Percentiles rank a stretch among this genome's conserved stretches.
These are phyloP conservation scores for Coemansia biformis DNA, from an alignment of 192 early-diverging fungal genomes.

Conservation along the genomic window DNA sequence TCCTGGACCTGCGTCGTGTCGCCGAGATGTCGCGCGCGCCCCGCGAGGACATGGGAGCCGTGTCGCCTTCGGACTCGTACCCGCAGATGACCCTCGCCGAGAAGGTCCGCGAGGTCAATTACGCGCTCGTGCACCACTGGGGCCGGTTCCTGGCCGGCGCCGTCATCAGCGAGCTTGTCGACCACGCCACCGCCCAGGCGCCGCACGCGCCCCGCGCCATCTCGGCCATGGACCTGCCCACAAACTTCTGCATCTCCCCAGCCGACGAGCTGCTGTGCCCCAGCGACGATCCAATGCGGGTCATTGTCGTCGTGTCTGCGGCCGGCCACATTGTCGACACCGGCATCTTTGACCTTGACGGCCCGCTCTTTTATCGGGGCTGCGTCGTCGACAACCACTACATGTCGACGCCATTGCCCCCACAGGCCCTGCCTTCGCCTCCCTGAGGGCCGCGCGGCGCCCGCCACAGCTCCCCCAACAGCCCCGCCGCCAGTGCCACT, in stretches of 20 bases:
- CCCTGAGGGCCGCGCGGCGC: too few relatives aligned
- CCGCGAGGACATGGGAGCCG: conserved; percentile 12
- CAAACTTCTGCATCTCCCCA: conserved; percentile 44
- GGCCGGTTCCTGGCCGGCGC: conserved; percentile 31
- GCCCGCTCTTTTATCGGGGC: conserved; percentile 41
- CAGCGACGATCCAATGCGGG: conserved; percentile 33
- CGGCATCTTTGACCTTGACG: conserved; percentile 36
- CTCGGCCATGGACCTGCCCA: conserved; percentile 37
- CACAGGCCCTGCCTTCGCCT: too few relatives aligned
- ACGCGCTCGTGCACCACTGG: conserved; percentile 43
- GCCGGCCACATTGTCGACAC: conserved; percentile 31
- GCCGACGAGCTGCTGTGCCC: conserved; percentile 41
- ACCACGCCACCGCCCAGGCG: conserved; percentile 2
- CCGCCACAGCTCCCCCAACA: not conserved
- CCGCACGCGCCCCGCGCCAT: conserved; percentile 11
- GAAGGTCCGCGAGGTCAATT: conserved; percentile 36
- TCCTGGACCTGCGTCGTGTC: not conserved
- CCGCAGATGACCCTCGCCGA: conserved; percentile 27
- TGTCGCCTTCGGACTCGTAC: conserved; percentile 16
- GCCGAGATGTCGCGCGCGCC: not conserved
- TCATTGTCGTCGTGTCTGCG: conserved; percentile 38
- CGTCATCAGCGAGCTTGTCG: conserved; percentile 32
- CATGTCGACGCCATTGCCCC: too few relatives aligned
- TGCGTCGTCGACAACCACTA: conserved; percentile 24
- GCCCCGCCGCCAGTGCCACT: not conserved